Evolutionary conservation across 2,329 filamentous ascomycete species (phyloP).

Genomic region (Ascochyta lentis): DNA sequence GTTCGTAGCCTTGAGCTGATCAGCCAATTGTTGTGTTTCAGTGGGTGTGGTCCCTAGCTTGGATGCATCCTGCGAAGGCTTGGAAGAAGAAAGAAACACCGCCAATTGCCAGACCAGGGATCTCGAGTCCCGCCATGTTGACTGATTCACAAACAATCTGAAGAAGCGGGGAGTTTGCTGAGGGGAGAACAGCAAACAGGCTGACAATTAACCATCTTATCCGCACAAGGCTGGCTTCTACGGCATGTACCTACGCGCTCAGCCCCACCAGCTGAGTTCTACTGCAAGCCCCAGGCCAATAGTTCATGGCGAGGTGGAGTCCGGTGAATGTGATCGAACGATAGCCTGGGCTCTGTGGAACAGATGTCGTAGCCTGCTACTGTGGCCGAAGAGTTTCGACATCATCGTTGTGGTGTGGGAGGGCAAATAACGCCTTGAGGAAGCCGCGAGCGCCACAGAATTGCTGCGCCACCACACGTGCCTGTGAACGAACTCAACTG

Average conservation of each 20-base stretch:
- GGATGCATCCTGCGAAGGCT: slow-evolving; percentile 47
- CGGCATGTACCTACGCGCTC: slow-evolving; percentile 25
- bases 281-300: slow-evolving; percentile 30
- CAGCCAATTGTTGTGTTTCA: not conserved
- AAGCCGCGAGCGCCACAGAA: not conserved
- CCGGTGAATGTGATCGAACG: slow-evolving; percentile 4
- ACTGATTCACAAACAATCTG: too few relatives aligned
- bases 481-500: too few relatives aligned
- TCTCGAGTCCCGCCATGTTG: not conserved
- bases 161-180: too few relatives aligned
- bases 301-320: slow-evolving; percentile 5
- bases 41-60: slow-evolving; percentile 26
- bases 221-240: slow-evolving; percentile 22
- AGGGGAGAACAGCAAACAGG: slow-evolving; percentile 10
- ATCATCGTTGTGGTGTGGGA: not conserved
- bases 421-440: slow-evolving; percentile 2
- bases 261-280: slow-evolving; percentile 35
- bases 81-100: slow-evolving; percentile 46
- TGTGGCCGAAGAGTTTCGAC: not conserved
- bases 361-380: not conserved
- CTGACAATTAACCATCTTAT: slow-evolving; percentile 24
- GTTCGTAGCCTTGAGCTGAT: slow-evolving; percentile 40
- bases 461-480: not conserved
- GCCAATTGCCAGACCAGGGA: slow-evolving; percentile 36
- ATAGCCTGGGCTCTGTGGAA: not conserved